These are phyloP conservation scores for Alternaria consortialis DNA, from an alignment of 2,329 filamentous ascomycete species.

Conservation along the genomic window DNA sequence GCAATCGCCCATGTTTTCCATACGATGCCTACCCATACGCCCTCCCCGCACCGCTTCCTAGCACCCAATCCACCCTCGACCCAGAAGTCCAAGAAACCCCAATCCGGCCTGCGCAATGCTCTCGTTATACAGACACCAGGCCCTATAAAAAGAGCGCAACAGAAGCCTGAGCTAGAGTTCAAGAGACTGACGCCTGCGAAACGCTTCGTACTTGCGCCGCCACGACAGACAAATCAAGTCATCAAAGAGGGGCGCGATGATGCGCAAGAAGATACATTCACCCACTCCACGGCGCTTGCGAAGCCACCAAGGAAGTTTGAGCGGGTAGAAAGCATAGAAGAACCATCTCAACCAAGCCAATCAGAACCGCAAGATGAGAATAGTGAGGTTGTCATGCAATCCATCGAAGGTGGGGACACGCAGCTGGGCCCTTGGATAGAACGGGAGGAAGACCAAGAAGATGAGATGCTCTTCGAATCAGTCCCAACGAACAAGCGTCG, in stretches of 20 bases:
- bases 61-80: constrained; percentile 27
- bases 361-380: constrained; percentile 15
- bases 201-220: constrained; percentile 42
- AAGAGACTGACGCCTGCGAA: constrained; percentile 41
- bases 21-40: constrained; percentile 39
- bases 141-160: background rate
- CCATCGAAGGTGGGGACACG: constrained; percentile 22
- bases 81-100: constrained; percentile 34
- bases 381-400: constrained; percentile 15
- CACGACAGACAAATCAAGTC: constrained; percentile 13
- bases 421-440: constrained; percentile 9
- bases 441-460: constrained; percentile 26
- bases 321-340: constrained; percentile 49
- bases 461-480: constrained; percentile 39
- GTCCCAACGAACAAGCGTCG: constrained; percentile 36
- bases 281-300: constrained; percentile 22
- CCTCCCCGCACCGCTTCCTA: constrained; percentile 49
- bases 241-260: constrained; percentile 10
- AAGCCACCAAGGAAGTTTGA: constrained; percentile 30
- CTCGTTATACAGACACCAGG: constrained; percentile 25
- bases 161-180: constrained; percentile 10
- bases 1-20: constrained; percentile 6
- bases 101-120: constrained; percentile 35
- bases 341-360: constrained; percentile 35
- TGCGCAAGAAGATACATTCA: background rate